Base-by-base conservation (phyloP, 495 filamentous ascomycete species). In the Aspergillus ellipticus region DNA sequence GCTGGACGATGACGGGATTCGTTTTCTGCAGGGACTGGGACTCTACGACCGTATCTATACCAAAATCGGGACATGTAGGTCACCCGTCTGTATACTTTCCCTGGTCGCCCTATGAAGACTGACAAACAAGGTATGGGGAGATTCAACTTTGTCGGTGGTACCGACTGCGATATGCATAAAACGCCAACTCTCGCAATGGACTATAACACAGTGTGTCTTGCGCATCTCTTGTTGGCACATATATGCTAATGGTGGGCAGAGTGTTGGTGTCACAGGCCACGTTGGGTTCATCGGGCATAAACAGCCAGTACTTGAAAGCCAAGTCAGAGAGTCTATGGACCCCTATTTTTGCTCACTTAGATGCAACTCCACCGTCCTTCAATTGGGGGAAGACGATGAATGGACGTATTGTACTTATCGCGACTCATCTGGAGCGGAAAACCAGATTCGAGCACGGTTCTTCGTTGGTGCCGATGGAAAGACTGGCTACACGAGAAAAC, bases 401-500 rank as follows among this genome's bases (percentile, higher is more conserved):
- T 58, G 64, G 53, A 60, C 69, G 0, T 69, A 74, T 35, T 65
- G 65, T n/a, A 55, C 60, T 11, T 79, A 79, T 60, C 46, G 41
- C 5, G 66, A 75, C 55, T 33, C 56, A 2, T 37, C 58, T n/a
- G 70, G 71, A 2, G 19, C n/a, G 9, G 51, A 46, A 17, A 58
- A 53, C 2, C 52, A 17, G 1, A 64, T 80, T 11, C 64, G 60
- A 0, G 59, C 69, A 0, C 60, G 64, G n/a, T 82, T 73, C 46
- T 63, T 81, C 2, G 65, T 77, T 41, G 78, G 74, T 0, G 79
- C 79, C 0, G 79, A 82, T 59, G 79, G 79, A 7, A 81, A 82
- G 55, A 75, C 64, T 15, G 79, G 79, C 0, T 67, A 78, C 15
- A 74, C 74, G 0, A 63, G 78, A 28, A 82, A 82, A 62, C 59